Evolutionary conservation across 2,329 filamentous ascomycete genomes (phyloP), one percentile per base, ranked within the genome.

Genomic region (Fusarium drepaniforme): DNA sequence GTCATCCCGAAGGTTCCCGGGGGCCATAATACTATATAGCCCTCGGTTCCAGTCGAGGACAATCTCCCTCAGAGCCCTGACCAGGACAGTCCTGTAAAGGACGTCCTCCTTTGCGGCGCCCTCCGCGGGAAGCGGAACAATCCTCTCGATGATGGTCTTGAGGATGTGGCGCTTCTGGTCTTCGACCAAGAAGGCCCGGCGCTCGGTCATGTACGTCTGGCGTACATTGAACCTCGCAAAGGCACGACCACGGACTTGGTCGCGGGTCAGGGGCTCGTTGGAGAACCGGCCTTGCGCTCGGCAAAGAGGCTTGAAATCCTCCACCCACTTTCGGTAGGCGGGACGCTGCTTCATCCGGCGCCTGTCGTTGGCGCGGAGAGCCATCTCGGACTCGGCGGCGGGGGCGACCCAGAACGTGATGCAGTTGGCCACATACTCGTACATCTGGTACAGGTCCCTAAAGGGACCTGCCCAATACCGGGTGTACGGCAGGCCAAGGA

Each of bases 221-320:
- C 46, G 23, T 5, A 86, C 82, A 28, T 81, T 81, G 71, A 93
- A 94, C 3, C 71, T 77, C 0, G 76, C 78, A 33, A 94, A 87
- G 0, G 89, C 91, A 60, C 90, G 86, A 0, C 86, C 76, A 0
- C 87, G 86, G 2, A 93, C 84, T 6, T 84, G 63, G 8, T 87
- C 82, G 25, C 91, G 84, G 3, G 79, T 81, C 2, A 78, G 73
- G 0, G 60, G 75, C 37, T 71, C 76, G 25, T 72, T 60, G 1
- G 77, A 59, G 66, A 85, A 86, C 2, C 81, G 81, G 0, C 83
- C 83, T 28, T 85, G 68, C 1, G 82, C 81, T 2, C 85, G 83
- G 68, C 89, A 88, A 3, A 77, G 78, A 0, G 91, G 90, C n/a
- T 93, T 81, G 72, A 90, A 95, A 7, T 91, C 89, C 1, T 92